Conservation (phyloP, 495 filamentous ascomycete species). For the Neurospora intermedia region DNA sequence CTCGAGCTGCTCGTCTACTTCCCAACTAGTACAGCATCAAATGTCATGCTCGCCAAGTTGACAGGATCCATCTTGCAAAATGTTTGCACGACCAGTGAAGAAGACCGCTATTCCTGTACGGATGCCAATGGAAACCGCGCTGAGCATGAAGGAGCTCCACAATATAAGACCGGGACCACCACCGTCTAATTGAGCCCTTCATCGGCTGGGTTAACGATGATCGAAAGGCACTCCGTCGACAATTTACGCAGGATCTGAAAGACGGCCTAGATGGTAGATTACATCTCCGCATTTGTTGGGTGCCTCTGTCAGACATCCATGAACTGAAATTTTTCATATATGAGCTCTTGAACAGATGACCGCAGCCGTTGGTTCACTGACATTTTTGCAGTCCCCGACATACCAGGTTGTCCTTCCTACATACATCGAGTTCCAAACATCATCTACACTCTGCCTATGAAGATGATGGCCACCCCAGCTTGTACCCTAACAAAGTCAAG, state of each 20-base stretch:
- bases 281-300: background rate
- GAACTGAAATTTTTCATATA: background rate
- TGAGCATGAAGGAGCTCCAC: background rate
- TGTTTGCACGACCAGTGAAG: no score
- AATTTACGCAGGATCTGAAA: background rate
- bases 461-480: background rate
- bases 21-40: background rate
- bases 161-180: background rate
- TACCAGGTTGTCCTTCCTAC: background rate
- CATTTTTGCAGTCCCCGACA: background rate
- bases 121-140: no score
- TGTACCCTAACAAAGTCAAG: background rate
- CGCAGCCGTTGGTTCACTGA: background rate
- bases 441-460: background rate
- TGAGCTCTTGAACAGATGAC: background rate
- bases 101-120: no score
- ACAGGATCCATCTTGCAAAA: no score
- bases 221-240: background rate
- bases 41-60: no score
- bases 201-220: background rate
- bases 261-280: background rate
- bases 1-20: no score
- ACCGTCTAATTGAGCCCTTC: background rate
- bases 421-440: background rate
- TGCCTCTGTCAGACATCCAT: background rate